Conservation (phyloP, 1,284 basidiomycete genomes). For the Ustilago vetiveriae region DNA sequence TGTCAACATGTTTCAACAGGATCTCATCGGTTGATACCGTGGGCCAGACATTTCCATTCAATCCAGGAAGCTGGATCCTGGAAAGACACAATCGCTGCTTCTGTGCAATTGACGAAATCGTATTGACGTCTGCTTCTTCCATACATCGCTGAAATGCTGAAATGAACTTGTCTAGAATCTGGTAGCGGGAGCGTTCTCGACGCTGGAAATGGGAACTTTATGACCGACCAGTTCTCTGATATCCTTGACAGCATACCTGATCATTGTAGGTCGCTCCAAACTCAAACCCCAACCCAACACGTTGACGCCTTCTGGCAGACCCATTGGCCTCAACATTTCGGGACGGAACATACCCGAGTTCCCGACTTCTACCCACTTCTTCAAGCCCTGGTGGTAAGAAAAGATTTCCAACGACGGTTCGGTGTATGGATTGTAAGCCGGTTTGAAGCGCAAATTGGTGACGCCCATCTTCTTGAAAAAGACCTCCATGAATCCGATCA, state of each 20-base stretch:
- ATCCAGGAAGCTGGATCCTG: too few relatives aligned
- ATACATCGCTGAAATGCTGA: too few relatives aligned
- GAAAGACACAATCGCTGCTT: too few relatives aligned
- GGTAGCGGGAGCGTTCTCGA: conserved; percentile 64
- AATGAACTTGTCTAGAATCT: conserved; percentile 63
- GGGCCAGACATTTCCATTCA: not conserved
- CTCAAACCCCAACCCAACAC: conserved; percentile 97
- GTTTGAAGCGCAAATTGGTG: conserved; percentile 92
- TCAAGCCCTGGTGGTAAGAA: conserved; percentile 92
- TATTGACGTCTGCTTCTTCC: too few relatives aligned
- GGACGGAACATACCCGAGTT: conserved; percentile 98
- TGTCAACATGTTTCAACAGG: conserved; percentile 57
- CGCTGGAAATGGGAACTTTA: conserved; percentile 76
- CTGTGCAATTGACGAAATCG: too few relatives aligned
- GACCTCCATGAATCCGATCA: conserved; percentile 76
- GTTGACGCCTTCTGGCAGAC: conserved; percentile 93
- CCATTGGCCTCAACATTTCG: conserved; percentile 97
- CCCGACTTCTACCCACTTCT: conserved; percentile 91
- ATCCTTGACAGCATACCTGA: conserved; percentile 84
- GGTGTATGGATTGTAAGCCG: conserved; percentile 80
- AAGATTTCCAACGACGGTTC: conserved; percentile 99
- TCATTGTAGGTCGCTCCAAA: conserved; percentile 99
- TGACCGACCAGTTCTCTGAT: conserved; percentile 97
- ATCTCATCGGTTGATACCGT: conserved; percentile 29
- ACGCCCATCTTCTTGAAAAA: conserved; percentile 99